Conservation (phyloP, 2,329 filamentous ascomycete genomes). For the Hypocrella siamensis region DNA sequence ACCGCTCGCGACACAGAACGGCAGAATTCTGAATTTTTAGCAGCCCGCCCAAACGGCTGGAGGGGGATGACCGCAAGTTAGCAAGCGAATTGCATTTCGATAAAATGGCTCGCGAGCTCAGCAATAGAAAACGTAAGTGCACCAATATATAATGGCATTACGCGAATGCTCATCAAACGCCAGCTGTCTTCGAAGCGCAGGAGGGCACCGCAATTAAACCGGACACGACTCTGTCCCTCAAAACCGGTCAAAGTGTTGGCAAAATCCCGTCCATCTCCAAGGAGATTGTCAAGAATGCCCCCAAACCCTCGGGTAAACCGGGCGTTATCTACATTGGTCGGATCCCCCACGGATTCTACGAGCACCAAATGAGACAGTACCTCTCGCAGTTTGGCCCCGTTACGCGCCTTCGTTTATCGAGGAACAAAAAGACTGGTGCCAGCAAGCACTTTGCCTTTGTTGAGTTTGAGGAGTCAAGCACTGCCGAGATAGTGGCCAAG, state of each 20-base stretch:
- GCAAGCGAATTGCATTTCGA: not conserved
- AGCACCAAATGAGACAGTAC: conserved; percentile 86
- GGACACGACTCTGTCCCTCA: conserved; percentile 20
- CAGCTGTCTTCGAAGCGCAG: conserved; percentile 13
- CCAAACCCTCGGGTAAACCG: conserved; percentile 34
- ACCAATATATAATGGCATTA: too few relatives aligned
- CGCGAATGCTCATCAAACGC: too few relatives aligned
- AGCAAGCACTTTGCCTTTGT: conserved; percentile 93
- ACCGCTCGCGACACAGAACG: conserved; percentile 16
- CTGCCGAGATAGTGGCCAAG: conserved; percentile 79
- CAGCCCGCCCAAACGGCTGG: too few relatives aligned
- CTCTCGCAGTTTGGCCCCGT: conserved; percentile 88
- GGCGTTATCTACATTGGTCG: conserved; percentile 84
- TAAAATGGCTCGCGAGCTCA: conserved; percentile 29
- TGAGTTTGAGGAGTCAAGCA: conserved; percentile 65
- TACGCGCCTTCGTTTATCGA: conserved; percentile 61
- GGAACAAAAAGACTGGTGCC: conserved; percentile 80
- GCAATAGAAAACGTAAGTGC: conserved; percentile 19
- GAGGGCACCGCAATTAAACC: conserved; percentile 13
- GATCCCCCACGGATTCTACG: conserved; percentile 89
- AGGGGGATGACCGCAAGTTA: too few relatives aligned
- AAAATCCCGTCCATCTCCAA: conserved; percentile 33
- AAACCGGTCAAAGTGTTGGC: conserved; percentile 33
- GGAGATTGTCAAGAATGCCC: conserved; percentile 26
- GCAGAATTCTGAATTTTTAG: too few relatives aligned